phyloP scores from a whole-genome alignment of 495 filamentous ascomycete genomes.

The Saxophila tyrrhenica region DNA sequence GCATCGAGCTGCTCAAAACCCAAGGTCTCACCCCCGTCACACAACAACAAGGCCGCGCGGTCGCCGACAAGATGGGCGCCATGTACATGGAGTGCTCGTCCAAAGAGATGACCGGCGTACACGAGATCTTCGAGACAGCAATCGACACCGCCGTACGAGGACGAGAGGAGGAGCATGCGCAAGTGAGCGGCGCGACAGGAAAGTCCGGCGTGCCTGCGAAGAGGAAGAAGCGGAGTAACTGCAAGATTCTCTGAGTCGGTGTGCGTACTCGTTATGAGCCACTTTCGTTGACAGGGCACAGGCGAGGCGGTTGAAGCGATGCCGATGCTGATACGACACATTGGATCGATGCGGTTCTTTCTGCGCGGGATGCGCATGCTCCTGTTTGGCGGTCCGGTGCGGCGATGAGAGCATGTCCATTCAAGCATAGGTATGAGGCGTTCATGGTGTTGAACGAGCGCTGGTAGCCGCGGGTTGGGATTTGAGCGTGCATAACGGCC shows the following conservation, averaged over 20 bases:
- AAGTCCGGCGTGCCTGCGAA: conserved; percentile 15
- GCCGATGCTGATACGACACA: conserved; percentile 5
- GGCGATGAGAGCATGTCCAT: background rate
- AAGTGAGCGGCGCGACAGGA: background rate
- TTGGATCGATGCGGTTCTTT: conserved; percentile 7
- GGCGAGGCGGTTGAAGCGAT: conserved; percentile 8
- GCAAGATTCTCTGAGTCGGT: conserved; percentile 52
- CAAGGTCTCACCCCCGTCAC: conserved; percentile 94
- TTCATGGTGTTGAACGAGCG: background rate
- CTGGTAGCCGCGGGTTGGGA: background rate
- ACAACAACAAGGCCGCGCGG: conserved; percentile 71
- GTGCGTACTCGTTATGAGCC: background rate
- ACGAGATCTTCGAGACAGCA: conserved; percentile 85
- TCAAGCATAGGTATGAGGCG: background rate
- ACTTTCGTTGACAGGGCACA: conserved; percentile 9
- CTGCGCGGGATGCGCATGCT: conserved; percentile 11
- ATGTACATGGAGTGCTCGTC: conserved; percentile 95
- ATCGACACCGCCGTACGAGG: conserved; percentile 70
- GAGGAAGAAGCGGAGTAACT: conserved; percentile 59
- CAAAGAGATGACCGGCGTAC: conserved; percentile 91
- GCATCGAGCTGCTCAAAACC: conserved; percentile 95
- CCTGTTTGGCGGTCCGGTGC: background rate
- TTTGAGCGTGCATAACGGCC: background rate
- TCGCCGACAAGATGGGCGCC: conserved; percentile 86
- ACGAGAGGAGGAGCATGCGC: conserved; percentile 37